Base-by-base conservation (phyloP, 2,329 filamentous ascomycete species). In the Diaporthe australafricana region DNA sequence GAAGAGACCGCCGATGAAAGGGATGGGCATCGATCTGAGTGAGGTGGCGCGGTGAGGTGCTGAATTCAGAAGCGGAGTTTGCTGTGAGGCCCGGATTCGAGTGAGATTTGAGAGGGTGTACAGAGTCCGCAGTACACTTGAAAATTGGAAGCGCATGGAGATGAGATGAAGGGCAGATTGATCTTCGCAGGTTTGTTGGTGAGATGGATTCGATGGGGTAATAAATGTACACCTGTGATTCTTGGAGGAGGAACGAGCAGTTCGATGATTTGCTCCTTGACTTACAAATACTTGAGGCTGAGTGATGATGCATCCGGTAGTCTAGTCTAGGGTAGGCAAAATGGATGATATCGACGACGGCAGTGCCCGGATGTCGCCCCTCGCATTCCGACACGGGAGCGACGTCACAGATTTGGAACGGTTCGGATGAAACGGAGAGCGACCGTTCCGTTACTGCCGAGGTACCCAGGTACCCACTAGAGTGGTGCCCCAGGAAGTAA, bases 1-100 rank as follows among this genome's bases (percentile, higher is more conserved):
- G 78, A 98, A 97, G 2, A 98, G 84, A 70, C 92, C 90, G 76
- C 93, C 87, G 47, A 98, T 78, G 76, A 98, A 94, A 1, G 95
- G 93, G 78, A 97, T 92, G 68, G 94, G 91, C 90, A 96, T 94
- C 77, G 93, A 92, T 79, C 83, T 71, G 79, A 81, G 66, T 80
- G 76, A 73, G 75, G 80, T 66, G 68, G 75, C 74, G 66, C 74
- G 78, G 73, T 75, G 74, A 55, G 62, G 74, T 76, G 75, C 22
- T 76, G 69, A 47, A 72, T 71, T 72, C 74, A 73, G 67, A 2
- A 72, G 72, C 17, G 73, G 63, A 2, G 42, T 40, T 32, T 68
- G 73, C 1, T 72, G 73, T 67, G 79, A 72, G 70, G 74, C 70
- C 76, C 79, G 79, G 68, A 78, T 76, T 69, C 83, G 82, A 57